Percentiles rank a stretch among this genome's conserved stretches.
These are phyloP conservation scores for Chenopodium suecicum DNA, from an alignment of 148 eudicot genomes.

Conservation along the genomic window DNA sequence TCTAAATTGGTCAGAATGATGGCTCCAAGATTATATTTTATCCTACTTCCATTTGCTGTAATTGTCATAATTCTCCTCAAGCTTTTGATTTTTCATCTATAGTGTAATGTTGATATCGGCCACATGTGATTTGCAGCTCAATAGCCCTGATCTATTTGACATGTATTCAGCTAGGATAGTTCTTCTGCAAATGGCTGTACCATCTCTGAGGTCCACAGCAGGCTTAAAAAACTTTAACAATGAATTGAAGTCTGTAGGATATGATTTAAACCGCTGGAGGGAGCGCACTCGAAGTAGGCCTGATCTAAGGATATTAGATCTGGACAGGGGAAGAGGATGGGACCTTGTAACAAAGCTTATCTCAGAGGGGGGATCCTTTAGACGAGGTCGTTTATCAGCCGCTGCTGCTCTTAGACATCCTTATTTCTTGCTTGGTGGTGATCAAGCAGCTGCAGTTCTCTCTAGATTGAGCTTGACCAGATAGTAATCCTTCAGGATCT, in stretches of 20 bases:
- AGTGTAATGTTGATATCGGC: background rate
- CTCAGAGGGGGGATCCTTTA: conserved; percentile 72
- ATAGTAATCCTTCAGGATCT: conserved; percentile 19
- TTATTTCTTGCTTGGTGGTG: conserved; percentile 90
- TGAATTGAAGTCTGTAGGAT: conserved; percentile 63
- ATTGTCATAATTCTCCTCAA: background rate
- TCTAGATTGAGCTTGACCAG: conserved; percentile 72
- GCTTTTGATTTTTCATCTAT: background rate
- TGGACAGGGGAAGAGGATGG: conserved; percentile 96
- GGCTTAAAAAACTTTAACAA: conserved; percentile 79
- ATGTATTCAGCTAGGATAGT: conserved; percentile 97
- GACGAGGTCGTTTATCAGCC: conserved; percentile 91
- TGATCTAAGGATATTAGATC: conserved; percentile 76
- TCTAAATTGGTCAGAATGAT: background rate
- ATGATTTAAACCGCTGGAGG: conserved; percentile 79
- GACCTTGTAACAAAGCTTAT: conserved; percentile 86
- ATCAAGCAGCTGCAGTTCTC: conserved; percentile 93
- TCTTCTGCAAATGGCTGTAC: conserved; percentile 89
- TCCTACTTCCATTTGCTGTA: background rate
- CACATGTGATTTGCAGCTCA: conserved; percentile 56
- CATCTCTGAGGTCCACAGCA: conserved; percentile 70
- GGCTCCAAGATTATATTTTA: background rate
- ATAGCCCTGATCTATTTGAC: conserved; percentile 92
- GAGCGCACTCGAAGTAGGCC: conserved; percentile 76
- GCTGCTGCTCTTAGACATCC: conserved; percentile 94